Evolutionary conservation across 2,329 filamentous ascomycete species (phyloP), one percentile per base, ranked within the genome.

Genomic region (Aspergillus oerlinghausenensis): DNA sequence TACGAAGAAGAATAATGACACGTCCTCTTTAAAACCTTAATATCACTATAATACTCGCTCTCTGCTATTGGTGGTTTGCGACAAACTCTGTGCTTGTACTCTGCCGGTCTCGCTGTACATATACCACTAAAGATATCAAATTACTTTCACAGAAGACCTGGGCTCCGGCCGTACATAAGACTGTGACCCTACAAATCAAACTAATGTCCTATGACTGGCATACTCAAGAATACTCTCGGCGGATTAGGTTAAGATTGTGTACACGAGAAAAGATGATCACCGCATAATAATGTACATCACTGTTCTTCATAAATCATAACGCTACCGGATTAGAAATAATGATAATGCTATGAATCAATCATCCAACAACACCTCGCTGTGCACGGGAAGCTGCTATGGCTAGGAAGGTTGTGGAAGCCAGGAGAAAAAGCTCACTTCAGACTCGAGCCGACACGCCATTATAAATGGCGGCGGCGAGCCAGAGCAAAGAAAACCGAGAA

Each of bases 1-100:
- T 89, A 85, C 64, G 89, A 94, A 56, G 86, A 91, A 17, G 73
- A 67, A 77, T 47, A 26, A 47, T 47, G 11, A 47, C 19, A 17
- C 43, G 2, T 21, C 40, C 8, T 8, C 14, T 26, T 17, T 26
- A 47, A 11, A 47, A 11, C 6, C 10, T 26, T 47, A 47, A 47
- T 47, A 47, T 47, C 3, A 11, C 2, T 47, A 14, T 47, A 47
- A 47, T 47, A 11, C 21, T 23, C 14, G 21, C 21, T 23, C 9
- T 23, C 10, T 23, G 43, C 43, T 17, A 14, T 26, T 14, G 43
- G 21, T 45, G n/a, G n/a, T 19, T 10, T 29, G n/a, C 50, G 49
- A n/a, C 48, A 38, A 43, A 47, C 49, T 53, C 42, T 11, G 21
- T 49, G 42, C 19, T 49, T 54, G 19, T 29, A 23, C 38, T 29